phyloP scores from a whole-genome alignment of 2,329 filamentous ascomycete genomes.

The Aspergillus costaricaensis region DNA sequence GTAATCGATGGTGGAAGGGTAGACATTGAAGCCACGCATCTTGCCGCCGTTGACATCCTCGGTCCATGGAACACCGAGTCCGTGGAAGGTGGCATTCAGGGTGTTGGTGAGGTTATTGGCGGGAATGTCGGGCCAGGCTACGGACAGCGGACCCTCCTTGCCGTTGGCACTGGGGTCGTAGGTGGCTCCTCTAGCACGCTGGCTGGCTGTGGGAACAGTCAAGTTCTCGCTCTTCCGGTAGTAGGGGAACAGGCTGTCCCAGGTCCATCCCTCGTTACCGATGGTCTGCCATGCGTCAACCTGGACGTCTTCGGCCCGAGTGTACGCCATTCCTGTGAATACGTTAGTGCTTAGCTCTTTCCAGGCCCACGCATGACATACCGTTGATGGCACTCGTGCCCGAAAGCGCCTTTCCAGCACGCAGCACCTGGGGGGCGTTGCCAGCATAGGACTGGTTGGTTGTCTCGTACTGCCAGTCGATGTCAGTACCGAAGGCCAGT shows the following conservation, averaged over 20 bases:
- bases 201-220: conserved; percentile 26
- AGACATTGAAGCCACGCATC: conserved; percentile 49
- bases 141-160: conserved; percentile 31
- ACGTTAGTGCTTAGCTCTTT: not conserved
- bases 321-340: conserved; percentile 39
- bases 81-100: conserved; percentile 43
- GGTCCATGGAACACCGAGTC: conserved; percentile 34
- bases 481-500: conserved; percentile 31
- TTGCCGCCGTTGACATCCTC: conserved; percentile 48
- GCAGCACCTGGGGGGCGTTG: conserved; percentile 30
- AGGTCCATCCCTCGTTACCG: conserved; percentile 35
- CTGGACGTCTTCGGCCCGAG: conserved; percentile 37
- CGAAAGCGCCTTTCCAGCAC: conserved; percentile 47
- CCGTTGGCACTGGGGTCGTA: conserved; percentile 35
- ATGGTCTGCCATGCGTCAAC: conserved; percentile 39
- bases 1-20: conserved; percentile 46
- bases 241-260: conserved; percentile 33
- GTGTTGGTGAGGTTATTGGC: conserved; percentile 24
- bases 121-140: conserved; percentile 26
- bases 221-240: conserved; percentile 33
- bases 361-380: conserved; percentile 9
- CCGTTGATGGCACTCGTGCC: conserved; percentile 49
- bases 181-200: conserved; percentile 27
- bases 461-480: conserved; percentile 47
- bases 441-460: conserved; percentile 41